Conservation (phyloP, 2,329 filamentous ascomycete species). For the Mycogone perniciosa region DNA sequence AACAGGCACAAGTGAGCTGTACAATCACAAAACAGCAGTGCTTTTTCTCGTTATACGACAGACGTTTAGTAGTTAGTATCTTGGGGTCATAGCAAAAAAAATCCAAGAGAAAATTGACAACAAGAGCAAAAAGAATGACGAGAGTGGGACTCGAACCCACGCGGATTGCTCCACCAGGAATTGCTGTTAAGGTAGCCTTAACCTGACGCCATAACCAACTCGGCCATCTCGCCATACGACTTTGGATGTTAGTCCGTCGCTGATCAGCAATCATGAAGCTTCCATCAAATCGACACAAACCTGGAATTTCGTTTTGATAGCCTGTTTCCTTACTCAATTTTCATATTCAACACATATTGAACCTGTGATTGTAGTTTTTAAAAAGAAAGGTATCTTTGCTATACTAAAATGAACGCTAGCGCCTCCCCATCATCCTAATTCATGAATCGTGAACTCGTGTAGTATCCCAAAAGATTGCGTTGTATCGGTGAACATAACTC, state of each 20-base stretch:
- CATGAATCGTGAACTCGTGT: no score
- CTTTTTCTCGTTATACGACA: no score
- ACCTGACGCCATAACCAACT: slow-evolving; percentile 15
- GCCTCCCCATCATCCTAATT: no score
- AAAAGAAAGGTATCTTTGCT: no score
- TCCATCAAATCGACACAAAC: neutral
- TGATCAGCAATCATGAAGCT: neutral
- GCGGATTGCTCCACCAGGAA: slow-evolving; percentile 16
- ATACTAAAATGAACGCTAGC: no score
- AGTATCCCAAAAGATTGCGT: no score
- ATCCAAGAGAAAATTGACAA: neutral
- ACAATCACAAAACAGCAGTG: no score
- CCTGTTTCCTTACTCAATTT: neutral
- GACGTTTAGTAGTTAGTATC: no score
- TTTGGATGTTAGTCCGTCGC: neutral
- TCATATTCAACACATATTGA: neutral
- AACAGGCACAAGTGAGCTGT: no score
- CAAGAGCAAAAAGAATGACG: slow-evolving; percentile 1
- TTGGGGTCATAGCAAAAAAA: neutral
- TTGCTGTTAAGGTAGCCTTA: slow-evolving; percentile 15
- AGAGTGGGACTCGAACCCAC: slow-evolving; percentile 16
- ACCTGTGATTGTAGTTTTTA: no score
- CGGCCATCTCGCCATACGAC: slow-evolving; percentile 12
- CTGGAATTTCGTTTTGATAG: neutral
- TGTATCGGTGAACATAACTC: no score